These are phyloP conservation scores for Xerocomus amazonicus DNA, from an alignment of 1,284 basidiomycete species.

Conservation along the genomic window DNA sequence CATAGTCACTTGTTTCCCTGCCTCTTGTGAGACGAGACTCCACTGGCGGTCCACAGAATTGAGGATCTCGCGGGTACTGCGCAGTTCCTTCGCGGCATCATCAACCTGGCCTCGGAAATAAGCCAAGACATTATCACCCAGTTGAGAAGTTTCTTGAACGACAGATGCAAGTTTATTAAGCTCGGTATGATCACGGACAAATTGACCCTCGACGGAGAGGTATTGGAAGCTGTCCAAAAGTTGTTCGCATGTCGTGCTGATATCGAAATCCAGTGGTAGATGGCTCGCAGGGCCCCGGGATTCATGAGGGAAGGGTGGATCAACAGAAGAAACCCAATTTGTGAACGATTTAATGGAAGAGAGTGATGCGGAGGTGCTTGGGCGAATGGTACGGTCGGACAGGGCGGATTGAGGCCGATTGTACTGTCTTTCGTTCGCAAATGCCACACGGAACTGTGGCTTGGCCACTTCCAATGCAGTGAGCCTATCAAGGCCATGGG, in stretches of 20 bases:
- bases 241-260: slow-evolving; percentile 42
- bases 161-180: slow-evolving; percentile 43
- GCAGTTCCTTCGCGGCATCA: slow-evolving; percentile 48
- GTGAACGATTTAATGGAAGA: slow-evolving; percentile 44
- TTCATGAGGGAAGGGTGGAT: slow-evolving; percentile 17
- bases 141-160: slow-evolving; percentile 44
- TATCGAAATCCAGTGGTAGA: slow-evolving; percentile 39
- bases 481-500: slow-evolving; percentile 39
- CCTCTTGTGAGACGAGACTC: slow-evolving; percentile 41
- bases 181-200: slow-evolving; percentile 35
- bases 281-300: slow-evolving; percentile 19
- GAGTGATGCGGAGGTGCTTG: slow-evolving; percentile 37
- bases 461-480: slow-evolving; percentile 66
- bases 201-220: slow-evolving; percentile 40
- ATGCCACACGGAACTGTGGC: slow-evolving; percentile 56
- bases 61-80: slow-evolving; percentile 43
- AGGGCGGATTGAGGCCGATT: slow-evolving; percentile 50
- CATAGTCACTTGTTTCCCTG: slow-evolving; percentile 38
- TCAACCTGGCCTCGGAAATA: slow-evolving; percentile 50
- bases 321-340: slow-evolving; percentile 28
- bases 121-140: slow-evolving; percentile 43
- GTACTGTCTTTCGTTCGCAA: slow-evolving; percentile 47
- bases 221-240: slow-evolving; percentile 52
- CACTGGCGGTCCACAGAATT: slow-evolving; percentile 37
- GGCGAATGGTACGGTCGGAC: slow-evolving; percentile 55